These are phyloP conservation scores for Kwoniella bestiolae DNA, from an alignment of 768 basidiomycete genomes.

Conservation along the genomic window DNA sequence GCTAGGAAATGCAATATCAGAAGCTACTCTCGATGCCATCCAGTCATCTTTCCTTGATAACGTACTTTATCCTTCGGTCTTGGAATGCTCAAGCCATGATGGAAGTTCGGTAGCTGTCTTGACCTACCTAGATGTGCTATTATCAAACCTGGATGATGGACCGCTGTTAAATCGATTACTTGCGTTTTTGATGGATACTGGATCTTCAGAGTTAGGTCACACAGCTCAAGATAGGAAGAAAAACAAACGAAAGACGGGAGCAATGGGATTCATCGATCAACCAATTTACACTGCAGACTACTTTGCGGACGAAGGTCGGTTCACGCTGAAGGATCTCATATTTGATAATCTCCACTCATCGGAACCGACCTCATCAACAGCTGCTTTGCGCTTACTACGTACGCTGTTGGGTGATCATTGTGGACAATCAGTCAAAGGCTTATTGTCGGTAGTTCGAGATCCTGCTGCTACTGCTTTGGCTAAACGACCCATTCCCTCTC, in stretches of 20 bases:
- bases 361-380: slow-evolving; percentile 68
- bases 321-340: slow-evolving; percentile 87
- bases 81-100: slow-evolving; percentile 88
- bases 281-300: slow-evolving; percentile 66
- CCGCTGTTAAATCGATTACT: slow-evolving; percentile 33
- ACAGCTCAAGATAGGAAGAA: slow-evolving; percentile 6
- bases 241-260: slow-evolving; percentile 69
- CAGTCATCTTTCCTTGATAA: slow-evolving; percentile 87
- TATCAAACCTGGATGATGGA: slow-evolving; percentile 46
- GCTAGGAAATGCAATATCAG: slow-evolving; percentile 78
- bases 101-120: slow-evolving; percentile 96
- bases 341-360: slow-evolving; percentile 75
- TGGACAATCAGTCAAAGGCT: slow-evolving; percentile 65
- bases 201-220: not conserved
- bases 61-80: slow-evolving; percentile 86
- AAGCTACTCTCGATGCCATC: slow-evolving; percentile 80
- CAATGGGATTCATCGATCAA: slow-evolving; percentile 86
- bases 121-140: slow-evolving; percentile 80
- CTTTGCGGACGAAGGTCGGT: slow-evolving; percentile 83
- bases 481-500: slow-evolving; percentile 1
- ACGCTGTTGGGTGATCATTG: slow-evolving; percentile 75
- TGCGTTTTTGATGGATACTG: slow-evolving; percentile 32
- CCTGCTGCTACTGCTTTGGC: slow-evolving; percentile 69
- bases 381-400: slow-evolving; percentile 79
- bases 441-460: slow-evolving; percentile 73